These are phyloP conservation scores for Chloris gayana DNA, from an alignment of 176 grass and related monocot species.

Conservation along the genomic window DNA sequence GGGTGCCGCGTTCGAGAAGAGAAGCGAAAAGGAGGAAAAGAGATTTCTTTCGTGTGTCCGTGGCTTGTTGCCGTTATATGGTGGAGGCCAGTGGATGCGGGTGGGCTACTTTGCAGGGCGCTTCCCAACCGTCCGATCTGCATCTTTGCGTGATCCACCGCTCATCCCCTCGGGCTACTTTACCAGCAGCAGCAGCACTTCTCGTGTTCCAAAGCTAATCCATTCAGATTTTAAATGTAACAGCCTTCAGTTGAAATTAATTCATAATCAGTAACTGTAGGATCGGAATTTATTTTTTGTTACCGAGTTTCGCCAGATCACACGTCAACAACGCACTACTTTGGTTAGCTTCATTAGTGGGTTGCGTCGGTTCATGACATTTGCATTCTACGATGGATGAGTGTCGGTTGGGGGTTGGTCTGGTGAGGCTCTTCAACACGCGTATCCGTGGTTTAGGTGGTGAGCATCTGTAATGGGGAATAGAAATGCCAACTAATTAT, in stretches of 20 bases:
- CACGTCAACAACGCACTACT: too few relatives aligned
- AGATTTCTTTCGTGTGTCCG: constrained; percentile 35
- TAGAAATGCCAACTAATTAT: constrained; percentile 55
- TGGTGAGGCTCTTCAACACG: constrained; percentile 19
- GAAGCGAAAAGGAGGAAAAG: background rate
- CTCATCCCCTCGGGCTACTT: too few relatives aligned
- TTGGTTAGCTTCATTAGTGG: too few relatives aligned
- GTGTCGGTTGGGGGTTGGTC: constrained; percentile 35
- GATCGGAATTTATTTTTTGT: too few relatives aligned
- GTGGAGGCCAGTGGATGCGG: constrained; percentile 3
- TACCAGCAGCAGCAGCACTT: too few relatives aligned
- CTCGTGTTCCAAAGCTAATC: too few relatives aligned
- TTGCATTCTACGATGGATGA: background rate
- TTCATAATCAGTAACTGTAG: too few relatives aligned
- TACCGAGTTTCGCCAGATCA: too few relatives aligned
- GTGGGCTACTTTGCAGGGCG: background rate
- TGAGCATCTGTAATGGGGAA: constrained; percentile 30
- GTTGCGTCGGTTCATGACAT: constrained; percentile 3
- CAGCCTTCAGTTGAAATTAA: too few relatives aligned
- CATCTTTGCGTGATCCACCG: constrained; percentile 23
- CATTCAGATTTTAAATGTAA: too few relatives aligned
- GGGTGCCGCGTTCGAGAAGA: constrained; percentile 32
- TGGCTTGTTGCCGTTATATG: constrained; percentile 42
- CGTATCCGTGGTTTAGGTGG: constrained; percentile 28
- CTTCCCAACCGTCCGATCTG: constrained; percentile 30